Evolutionary conservation across 2,329 filamentous ascomycete genomes (phyloP).

Genomic region (Keithomyces neogunnii): DNA sequence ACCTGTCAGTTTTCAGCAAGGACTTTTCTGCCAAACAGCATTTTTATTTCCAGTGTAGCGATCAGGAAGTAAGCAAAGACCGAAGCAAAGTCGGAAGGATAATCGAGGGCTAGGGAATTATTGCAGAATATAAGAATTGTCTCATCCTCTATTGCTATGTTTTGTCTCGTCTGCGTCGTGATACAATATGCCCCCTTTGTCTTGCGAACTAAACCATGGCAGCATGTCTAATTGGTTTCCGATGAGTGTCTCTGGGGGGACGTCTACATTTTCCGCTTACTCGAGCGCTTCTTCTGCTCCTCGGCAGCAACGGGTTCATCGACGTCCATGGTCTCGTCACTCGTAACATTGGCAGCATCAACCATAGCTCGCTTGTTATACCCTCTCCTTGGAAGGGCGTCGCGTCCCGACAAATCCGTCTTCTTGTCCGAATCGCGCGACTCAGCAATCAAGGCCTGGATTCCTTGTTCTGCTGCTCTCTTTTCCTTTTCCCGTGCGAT

Average conservation of each 20-base stretch:
- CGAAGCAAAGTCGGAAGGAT: not conserved
- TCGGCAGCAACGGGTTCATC: slow-evolving; percentile 41
- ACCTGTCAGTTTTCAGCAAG: not conserved
- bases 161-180: slow-evolving; percentile 20
- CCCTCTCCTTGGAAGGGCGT: slow-evolving; percentile 16
- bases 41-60: not conserved
- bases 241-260: no score
- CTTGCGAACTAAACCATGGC: no score
- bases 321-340: slow-evolving; percentile 46
- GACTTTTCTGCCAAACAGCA: not conserved
- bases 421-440: slow-evolving; percentile 34
- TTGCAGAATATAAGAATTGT: slow-evolving; percentile 3
- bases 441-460: slow-evolving; percentile 40
- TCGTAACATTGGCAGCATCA: slow-evolving; percentile 32
- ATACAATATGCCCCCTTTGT: slow-evolving; percentile 6
- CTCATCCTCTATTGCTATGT: slow-evolving; percentile 17
- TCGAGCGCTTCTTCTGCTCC: slow-evolving; percentile 41
- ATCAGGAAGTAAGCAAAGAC: not conserved
- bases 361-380: slow-evolving; percentile 29
- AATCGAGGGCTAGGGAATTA: not conserved
- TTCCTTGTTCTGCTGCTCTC: slow-evolving; percentile 34
- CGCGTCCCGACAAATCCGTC: slow-evolving; percentile 15
- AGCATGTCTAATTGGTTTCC: no score
- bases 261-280: slow-evolving; percentile 44
- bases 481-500: slow-evolving; percentile 42